Evolutionary conservation across 805 yeast species (phyloP).

Genomic region (Candida maesae): DNA sequence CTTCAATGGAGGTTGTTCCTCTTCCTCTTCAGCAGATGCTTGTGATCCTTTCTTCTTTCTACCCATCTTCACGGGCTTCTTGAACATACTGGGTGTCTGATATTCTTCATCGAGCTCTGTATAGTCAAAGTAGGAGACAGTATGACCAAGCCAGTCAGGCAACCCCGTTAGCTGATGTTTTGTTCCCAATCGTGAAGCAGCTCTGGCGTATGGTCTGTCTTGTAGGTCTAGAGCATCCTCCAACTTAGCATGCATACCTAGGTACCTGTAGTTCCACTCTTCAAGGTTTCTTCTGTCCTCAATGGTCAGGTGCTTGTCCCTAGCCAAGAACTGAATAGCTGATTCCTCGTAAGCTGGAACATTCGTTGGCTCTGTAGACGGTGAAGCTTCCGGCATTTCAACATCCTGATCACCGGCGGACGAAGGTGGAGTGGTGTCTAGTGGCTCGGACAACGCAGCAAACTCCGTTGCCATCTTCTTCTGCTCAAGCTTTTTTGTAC

Average conservation of each 20-base stretch:
- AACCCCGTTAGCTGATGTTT: slow-evolving; percentile 69
- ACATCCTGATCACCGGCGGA: background rate
- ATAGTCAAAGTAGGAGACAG: slow-evolving; percentile 61
- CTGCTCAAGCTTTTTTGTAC: slow-evolving; percentile 47
- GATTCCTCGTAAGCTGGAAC: slow-evolving; percentile 54
- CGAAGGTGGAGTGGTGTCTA: background rate
- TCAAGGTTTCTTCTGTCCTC: slow-evolving; percentile 51
- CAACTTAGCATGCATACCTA: slow-evolving; percentile 68
- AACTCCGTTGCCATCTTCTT: slow-evolving; percentile 19
- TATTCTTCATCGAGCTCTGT: slow-evolving; percentile 17
- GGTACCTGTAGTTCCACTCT: slow-evolving; percentile 79
- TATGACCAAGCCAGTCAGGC: slow-evolving; percentile 60
- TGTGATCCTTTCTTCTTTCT: slow-evolving; percentile 23
- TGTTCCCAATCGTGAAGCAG: slow-evolving; percentile 70
- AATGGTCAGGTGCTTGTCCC: slow-evolving; percentile 39
- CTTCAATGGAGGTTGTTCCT: slow-evolving; percentile 26
- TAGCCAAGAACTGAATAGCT: slow-evolving; percentile 49
- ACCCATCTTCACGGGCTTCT: slow-evolving; percentile 24
- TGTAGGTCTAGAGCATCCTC: slow-evolving; percentile 77
- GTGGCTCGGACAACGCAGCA: slow-evolving; percentile 1
- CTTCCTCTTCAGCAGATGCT: slow-evolving; percentile 21
- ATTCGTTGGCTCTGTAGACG: slow-evolving; percentile 7
- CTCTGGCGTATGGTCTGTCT: slow-evolving; percentile 78
- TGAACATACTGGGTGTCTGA: slow-evolving; percentile 17
- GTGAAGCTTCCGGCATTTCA: background rate